Base-by-base conservation (phyloP, 2,329 filamentous ascomycete genomes). In the Capronia epimyces region DNA sequence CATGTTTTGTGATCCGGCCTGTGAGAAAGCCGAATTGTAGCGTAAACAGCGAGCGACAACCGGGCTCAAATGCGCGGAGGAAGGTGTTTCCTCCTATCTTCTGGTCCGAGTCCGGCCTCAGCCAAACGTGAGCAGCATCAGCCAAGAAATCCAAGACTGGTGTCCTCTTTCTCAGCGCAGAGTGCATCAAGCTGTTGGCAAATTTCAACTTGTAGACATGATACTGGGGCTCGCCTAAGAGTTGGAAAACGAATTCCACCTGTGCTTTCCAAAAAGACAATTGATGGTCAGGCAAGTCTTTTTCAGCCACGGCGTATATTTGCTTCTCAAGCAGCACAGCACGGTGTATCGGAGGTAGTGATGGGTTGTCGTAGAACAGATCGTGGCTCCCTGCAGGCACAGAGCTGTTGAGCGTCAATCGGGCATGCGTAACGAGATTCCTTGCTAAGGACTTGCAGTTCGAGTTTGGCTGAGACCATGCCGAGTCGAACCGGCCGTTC, bases 361-460 rank as follows among this genome's bases (percentile, higher is more conserved):
- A 48, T 18, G 16, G 10, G 27, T 50, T 22, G 20, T 62, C 58
- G 25, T 52, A 60, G 37, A 58, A 53, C 31, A 34, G 37, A 1
- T 47, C 16, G 4, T 41, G 25, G 16, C 15, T 29, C 2, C 27
- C 27, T 7, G 21, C 13, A 9, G 15, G 10, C n/a, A 37, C 16
- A 15, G 50, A 13, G 29, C 34, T 41, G 21, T 31, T 24, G 22
- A 50, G 34, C 7, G 50, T 13, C 13, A 46, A 22, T 21, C 34
- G 43, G 31, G 31, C 12, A 42, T 50, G 52, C 10, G 40, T 50
- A 13, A 27, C 43, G 10, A 58, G 49, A n/a, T 46, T 68, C 25
- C 69, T 68, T 5, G 64, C 64, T 22, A 73, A 61, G 36, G 66
- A 63, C 42, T 68, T 69, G 7, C 61, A 63, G 27, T 60, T 60